These are phyloP conservation scores for Pisolithus thermaeus DNA, from an alignment of 1,284 basidiomycete genomes.

Conservation along the genomic window DNA sequence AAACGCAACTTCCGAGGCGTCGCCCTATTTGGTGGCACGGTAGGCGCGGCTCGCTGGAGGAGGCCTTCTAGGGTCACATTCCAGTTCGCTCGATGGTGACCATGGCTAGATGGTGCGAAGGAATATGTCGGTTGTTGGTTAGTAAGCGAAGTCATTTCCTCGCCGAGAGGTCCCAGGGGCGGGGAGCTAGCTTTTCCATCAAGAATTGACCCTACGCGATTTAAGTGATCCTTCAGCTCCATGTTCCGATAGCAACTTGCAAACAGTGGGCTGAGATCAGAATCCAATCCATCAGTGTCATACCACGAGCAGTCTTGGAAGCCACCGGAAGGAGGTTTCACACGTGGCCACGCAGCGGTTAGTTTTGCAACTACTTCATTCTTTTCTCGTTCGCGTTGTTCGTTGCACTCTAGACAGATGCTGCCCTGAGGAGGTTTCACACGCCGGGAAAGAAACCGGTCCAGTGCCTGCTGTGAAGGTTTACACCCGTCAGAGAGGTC, in stretches of 20 bases:
- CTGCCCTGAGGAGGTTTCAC: slow-evolving; percentile 10
- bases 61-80: no score
- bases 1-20: no score
- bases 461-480: slow-evolving; percentile 3
- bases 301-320: slow-evolving; percentile 9
- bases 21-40: no score
- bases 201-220: slow-evolving; percentile 14
- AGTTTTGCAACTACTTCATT: background rate
- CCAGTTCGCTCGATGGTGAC: no score
- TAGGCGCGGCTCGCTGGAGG: no score
- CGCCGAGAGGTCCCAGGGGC: no score
- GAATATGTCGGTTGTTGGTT: no score
- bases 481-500: slow-evolving; percentile 9
- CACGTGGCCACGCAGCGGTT: slow-evolving; percentile 17
- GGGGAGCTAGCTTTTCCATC: background rate
- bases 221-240: slow-evolving; percentile 12
- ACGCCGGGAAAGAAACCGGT: slow-evolving; percentile 1
- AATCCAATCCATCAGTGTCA: background rate
- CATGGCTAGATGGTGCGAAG: no score
- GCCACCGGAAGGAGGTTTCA: slow-evolving; percentile 3
- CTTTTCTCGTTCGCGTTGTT: slow-evolving; percentile 6
- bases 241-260: slow-evolving; percentile 11
- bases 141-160: background rate
- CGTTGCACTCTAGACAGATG: slow-evolving; percentile 13
- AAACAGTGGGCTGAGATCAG: slow-evolving; percentile 5